Base-by-base conservation (phyloP, 768 basidiomycete genomes). In the Naematelia aurantialba region DNA sequence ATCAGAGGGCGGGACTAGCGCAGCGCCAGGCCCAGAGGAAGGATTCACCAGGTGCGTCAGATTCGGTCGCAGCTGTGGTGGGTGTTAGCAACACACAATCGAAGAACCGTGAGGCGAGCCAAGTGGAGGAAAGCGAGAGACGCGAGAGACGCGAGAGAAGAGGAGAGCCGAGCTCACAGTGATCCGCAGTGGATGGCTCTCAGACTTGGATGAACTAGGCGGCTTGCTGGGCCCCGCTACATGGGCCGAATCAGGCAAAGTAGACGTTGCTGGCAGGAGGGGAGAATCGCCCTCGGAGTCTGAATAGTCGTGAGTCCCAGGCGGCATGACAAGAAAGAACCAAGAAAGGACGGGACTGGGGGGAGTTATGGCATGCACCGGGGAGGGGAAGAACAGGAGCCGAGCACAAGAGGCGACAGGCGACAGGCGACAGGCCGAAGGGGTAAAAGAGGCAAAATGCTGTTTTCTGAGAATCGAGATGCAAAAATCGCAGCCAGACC, bases 31-130 rank as follows among this genome's bases (percentile, higher is more conserved):
- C 8, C 14, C 34, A 31, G 21, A 55, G 47, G 45, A 34, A n/a
- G 29, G 27, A 51, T 65, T 56, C 21, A 69, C 58, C 0, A 68
- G 55, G 22, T 67, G 65, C 27, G 57, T 61, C 2, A 64, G 34
- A 25, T 39, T 55, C n/a, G 70, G 70, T 56, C 65, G 68, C 19
- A 70, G 59, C 67, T 68, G 46, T 26, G 29, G 11, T 31, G 29
- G 25, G 17, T n/a, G 29, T 52, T 10, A 22, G 46, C 19, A 12
- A 44, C 19, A 44, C 19, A 44, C 19, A 12, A 44, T 19, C 12
- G 12, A 19, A 44, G 42, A n/a, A n/a, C n/a, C 19, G 12, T 44
- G 42, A 44, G 12, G 12, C 12, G 42, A 12, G 12, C 19, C 42
- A 44, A 19, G 19, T 44, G 42, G 42, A 12, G 42, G 42, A 44